Conservation (phyloP, 495 filamentous ascomycete genomes). For the Hypoxylon subgilvum region DNA sequence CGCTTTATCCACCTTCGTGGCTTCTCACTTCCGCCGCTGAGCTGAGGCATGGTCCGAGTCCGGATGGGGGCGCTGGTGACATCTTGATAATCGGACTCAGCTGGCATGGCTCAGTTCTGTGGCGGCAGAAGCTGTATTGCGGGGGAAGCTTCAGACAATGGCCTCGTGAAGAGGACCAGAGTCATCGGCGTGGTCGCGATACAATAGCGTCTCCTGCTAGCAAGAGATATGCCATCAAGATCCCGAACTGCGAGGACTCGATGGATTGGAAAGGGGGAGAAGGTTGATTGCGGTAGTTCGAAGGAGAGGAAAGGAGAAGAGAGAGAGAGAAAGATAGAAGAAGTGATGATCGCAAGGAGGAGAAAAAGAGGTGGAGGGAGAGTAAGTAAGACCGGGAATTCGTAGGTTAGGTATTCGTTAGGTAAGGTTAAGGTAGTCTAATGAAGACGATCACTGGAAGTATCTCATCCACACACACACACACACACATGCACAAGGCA, state of each 20-base stretch:
- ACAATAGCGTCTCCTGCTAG: slow-evolving; percentile 54
- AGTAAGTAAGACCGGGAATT: slow-evolving; percentile 3
- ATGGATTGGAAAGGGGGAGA: slow-evolving; percentile 16
- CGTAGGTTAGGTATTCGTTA: neutral
- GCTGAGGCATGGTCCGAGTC: slow-evolving; percentile 55
- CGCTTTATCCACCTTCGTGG: slow-evolving; percentile 69
- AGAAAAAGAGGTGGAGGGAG: slow-evolving; percentile 10
- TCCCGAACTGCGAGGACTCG: slow-evolving; percentile 43
- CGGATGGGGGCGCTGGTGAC: slow-evolving; percentile 46
- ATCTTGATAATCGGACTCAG: slow-evolving; percentile 51
- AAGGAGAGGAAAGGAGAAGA: neutral
- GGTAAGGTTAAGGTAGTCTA: no score
- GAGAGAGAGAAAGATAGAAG: slow-evolving; percentile 16
- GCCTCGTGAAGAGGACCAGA: slow-evolving; percentile 52
- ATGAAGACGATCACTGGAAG: slow-evolving; percentile 5
- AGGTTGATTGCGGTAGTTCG: slow-evolving; percentile 28
- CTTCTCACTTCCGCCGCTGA: slow-evolving; percentile 50
- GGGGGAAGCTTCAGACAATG: slow-evolving; percentile 55
- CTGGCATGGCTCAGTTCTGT: slow-evolving; percentile 55
- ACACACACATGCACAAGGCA: no score
- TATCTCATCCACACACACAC: slow-evolving; percentile 29
- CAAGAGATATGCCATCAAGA: slow-evolving; percentile 68
- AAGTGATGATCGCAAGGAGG: neutral
- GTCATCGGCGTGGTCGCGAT: slow-evolving; percentile 67
- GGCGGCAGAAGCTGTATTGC: slow-evolving; percentile 43